Percentiles rank a stretch among this genome's conserved stretches.
phyloP scores from a whole-genome alignment of 495 filamentous ascomycete species.

The Friedmanniomyces simplex region DNA sequence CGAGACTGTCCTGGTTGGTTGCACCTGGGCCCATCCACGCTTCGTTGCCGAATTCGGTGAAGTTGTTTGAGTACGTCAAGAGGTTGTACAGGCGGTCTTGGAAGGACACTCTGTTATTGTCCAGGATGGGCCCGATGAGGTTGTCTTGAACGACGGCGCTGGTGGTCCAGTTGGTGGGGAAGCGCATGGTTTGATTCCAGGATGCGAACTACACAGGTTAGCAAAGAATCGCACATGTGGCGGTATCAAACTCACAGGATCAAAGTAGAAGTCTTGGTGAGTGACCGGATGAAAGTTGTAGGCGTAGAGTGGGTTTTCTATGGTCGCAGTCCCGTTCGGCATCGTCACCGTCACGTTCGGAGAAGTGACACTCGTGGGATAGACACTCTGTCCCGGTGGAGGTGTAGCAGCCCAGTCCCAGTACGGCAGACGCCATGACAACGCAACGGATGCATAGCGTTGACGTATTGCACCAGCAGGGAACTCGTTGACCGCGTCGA shows the following conservation, averaged over 20 bases:
- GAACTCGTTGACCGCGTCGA: slow-evolving; percentile 44
- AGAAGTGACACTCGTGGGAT: slow-evolving; percentile 40
- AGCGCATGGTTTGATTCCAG: slow-evolving; percentile 41
- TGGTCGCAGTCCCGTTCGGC: slow-evolving; percentile 41
- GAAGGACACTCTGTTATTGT: slow-evolving; percentile 36
- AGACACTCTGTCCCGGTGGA: slow-evolving; percentile 35
- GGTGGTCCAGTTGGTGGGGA: slow-evolving; percentile 34
- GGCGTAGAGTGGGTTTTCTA: slow-evolving; percentile 52
- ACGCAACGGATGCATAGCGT: slow-evolving; percentile 41
- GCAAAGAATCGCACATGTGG: background rate
- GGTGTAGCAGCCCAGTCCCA: slow-evolving; percentile 56
- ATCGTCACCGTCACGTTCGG: slow-evolving; percentile 40
- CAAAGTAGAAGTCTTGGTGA: slow-evolving; percentile 25
- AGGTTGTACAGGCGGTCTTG: slow-evolving; percentile 49
- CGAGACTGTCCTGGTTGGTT: slow-evolving; percentile 44
- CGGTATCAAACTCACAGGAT: slow-evolving; percentile 33
- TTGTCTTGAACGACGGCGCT: slow-evolving; percentile 44
- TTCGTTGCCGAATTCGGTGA: slow-evolving; percentile 49
- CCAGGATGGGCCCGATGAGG: slow-evolving; percentile 38
- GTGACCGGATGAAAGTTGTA: slow-evolving; percentile 51
- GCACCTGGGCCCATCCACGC: slow-evolving; percentile 36
- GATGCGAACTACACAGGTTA: slow-evolving; percentile 32
- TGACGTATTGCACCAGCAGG: slow-evolving; percentile 34
- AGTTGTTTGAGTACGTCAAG: slow-evolving; percentile 48
- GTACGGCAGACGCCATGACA: slow-evolving; percentile 52